Evolutionary conservation across 192 early-diverging fungal species (phyloP).

Genomic region (Podila clonocystis): DNA sequence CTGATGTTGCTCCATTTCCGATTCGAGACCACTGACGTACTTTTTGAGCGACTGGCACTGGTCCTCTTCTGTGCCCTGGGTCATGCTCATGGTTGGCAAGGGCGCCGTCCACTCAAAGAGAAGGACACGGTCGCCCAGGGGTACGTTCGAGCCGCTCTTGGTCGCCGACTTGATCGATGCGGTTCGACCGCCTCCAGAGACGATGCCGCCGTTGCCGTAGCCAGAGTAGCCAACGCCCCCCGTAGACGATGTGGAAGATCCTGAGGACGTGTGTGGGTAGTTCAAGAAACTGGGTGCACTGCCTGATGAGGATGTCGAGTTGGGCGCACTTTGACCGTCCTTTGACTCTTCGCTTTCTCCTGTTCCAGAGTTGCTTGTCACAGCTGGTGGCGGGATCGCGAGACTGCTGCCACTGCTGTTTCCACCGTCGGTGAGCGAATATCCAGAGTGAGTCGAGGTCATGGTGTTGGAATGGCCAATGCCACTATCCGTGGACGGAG

Average conservation of each 20-base stretch:
- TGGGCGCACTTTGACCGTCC: neutral
- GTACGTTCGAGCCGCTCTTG: conserved; percentile 13
- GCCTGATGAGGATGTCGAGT: neutral
- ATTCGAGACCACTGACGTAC: conserved; percentile 69
- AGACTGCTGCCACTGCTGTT: conserved; percentile 11
- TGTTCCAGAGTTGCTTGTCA: neutral
- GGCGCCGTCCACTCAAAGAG: conserved; percentile 63
- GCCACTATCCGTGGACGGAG: neutral
- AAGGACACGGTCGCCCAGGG: conserved; percentile 44
- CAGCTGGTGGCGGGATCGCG: neutral
- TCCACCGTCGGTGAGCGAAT: neutral
- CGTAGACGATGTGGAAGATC: conserved; percentile 1
- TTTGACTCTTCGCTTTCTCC: conserved; percentile 12
- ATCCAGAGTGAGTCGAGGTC: conserved; percentile 4
- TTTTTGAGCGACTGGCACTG: conserved; percentile 74
- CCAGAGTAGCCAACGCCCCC: conserved; percentile 20
- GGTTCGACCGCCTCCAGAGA: conserved; percentile 20
- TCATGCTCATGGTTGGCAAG: conserved; percentile 52
- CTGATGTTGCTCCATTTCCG: conserved; percentile 76
- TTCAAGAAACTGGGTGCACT: conserved; percentile 10
- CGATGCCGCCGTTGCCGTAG: conserved; percentile 20
- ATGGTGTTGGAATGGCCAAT: neutral
- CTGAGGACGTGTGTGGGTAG: conserved; percentile 5
- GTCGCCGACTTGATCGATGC: conserved; percentile 36
- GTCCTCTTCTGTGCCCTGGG: conserved; percentile 27